Evolutionary conservation across 1,284 basidiomycete species (phyloP).

Genomic region (Ceratobasidium sp.): DNA sequence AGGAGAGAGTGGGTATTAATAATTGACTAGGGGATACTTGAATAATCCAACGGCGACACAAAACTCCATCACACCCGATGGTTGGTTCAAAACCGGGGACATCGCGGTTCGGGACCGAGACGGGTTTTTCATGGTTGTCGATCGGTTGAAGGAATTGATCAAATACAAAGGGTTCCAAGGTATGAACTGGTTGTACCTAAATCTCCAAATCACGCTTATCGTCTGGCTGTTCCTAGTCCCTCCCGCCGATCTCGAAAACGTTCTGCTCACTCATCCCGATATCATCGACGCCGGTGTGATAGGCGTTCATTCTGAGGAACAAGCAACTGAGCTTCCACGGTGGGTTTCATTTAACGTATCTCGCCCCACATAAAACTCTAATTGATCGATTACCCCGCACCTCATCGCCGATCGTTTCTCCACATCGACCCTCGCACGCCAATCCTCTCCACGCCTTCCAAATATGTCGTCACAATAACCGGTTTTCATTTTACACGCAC

Average conservation of each 20-base stretch:
- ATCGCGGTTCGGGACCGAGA: constrained; percentile 73
- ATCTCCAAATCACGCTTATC: not conserved
- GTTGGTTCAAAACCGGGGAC: constrained; percentile 91
- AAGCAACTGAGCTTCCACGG: constrained; percentile 85
- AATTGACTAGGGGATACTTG: constrained; percentile 61
- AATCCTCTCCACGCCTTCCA: not conserved
- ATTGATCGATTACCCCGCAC: not conserved
- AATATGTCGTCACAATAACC: too few relatives aligned
- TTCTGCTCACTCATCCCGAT: constrained; percentile 79
- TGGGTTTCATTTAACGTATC: constrained; percentile 51
- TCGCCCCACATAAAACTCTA: not conserved
- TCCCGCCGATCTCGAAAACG: constrained; percentile 84
- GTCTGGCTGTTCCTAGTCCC: constrained; percentile 68
- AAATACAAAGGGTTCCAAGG: constrained; percentile 86
- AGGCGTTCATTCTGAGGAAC: constrained; percentile 70
- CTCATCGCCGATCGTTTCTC: not conserved
- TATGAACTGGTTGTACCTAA: constrained; percentile 51
- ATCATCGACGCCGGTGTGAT: constrained; percentile 82
- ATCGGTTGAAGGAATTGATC: constrained; percentile 84
- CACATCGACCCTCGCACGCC: not conserved
- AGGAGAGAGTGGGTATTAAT: not conserved
- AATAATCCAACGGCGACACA: constrained; percentile 77
- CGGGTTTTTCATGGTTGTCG: constrained; percentile 76
- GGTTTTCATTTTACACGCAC: not conserved
- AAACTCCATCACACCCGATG: constrained; percentile 75